A percentile compares a stretch with the other conserved stretches of the same genome.
These are phyloP conservation scores for Suhomyces pyralidae DNA, from an alignment of 805 yeast species.

Conservation along the genomic window DNA sequence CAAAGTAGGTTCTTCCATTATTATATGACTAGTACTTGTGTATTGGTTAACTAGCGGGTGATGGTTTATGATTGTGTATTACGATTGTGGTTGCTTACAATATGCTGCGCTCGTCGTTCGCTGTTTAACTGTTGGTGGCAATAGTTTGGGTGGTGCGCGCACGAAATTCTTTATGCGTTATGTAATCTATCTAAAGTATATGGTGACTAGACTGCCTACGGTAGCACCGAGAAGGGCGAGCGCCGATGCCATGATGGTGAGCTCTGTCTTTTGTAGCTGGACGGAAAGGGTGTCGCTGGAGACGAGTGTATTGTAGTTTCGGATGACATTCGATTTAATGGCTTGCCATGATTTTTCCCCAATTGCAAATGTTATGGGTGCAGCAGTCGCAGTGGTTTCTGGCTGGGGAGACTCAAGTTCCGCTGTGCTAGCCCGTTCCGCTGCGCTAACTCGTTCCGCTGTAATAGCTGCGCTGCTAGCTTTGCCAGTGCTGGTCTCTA, in stretches of 20 bases:
- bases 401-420: not conserved
- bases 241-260: conserved; percentile 15
- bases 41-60: not conserved
- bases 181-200: conserved; percentile 11
- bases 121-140: conserved; percentile 7
- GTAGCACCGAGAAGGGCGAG: conserved; percentile 16
- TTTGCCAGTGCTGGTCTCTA: not conserved
- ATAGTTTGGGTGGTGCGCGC: conserved; percentile 4
- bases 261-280: conserved; percentile 17
- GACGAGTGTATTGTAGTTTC: conserved; percentile 17
- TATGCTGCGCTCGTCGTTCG: not conserved
- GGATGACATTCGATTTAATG: conserved; percentile 1
- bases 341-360: conserved; percentile 14
- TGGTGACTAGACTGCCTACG: conserved; percentile 18
- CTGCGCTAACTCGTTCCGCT: not conserved
- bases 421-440: not conserved
- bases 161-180: not conserved
- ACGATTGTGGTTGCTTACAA: not conserved
- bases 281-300: conserved; percentile 14
- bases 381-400: not conserved
- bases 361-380: not conserved
- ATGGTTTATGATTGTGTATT: not conserved
- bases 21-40: not conserved
- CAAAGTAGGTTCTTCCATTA: conserved; percentile 14
- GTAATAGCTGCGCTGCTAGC: not conserved